Base-by-base conservation (phyloP, 148 eudicot genomes). In the Camellia sinensis region DNA sequence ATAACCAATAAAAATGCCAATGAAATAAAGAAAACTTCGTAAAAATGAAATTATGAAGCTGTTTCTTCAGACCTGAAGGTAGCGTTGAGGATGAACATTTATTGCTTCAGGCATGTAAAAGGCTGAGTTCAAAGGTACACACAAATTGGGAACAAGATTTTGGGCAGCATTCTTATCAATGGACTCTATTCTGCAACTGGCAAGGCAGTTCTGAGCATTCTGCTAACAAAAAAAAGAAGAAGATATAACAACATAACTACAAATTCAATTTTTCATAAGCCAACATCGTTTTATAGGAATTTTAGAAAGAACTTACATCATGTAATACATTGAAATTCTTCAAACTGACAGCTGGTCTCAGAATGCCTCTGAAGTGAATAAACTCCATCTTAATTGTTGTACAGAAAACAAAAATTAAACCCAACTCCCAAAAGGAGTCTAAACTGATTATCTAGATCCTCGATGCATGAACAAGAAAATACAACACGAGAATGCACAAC, bases 71-170 rank as follows among this genome's bases (percentile, higher is more conserved):
- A 97, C 98, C 99, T 92, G 80, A 73, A 97, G 97, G 83, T 97
- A 97, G 54, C 65, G 79, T 74, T 77, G 94, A 82, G 99, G 92
- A 86, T 92, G 82, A 63, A 97, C 79, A 84, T 89, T 97, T 52
- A 92, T 81, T 80, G 99, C 99, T 79, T 90, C 88, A 68, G 99
- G 97, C 99, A 94, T 94, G 85, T 86, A 91, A 83, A 94, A 94
- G 37, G 97, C 98, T 5, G 84, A 82, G 85, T 94, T 83, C 73
- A 87, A 87, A 73, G 99, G 98, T 41, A 85, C 82, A 81, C 74
- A 85, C 29, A 97, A 66, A 82, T 84, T 81, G 37, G 99, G 99
- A 74, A 97, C 87, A 78, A 94, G 97, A 10, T 83, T 81, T 71
- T 81, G 85, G 40, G 93, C 93, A 73, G 95, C 87, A 83, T 74